Evolutionary conservation across 345 rosid species (phyloP).

Genomic region (Rhizophora apiculata): DNA sequence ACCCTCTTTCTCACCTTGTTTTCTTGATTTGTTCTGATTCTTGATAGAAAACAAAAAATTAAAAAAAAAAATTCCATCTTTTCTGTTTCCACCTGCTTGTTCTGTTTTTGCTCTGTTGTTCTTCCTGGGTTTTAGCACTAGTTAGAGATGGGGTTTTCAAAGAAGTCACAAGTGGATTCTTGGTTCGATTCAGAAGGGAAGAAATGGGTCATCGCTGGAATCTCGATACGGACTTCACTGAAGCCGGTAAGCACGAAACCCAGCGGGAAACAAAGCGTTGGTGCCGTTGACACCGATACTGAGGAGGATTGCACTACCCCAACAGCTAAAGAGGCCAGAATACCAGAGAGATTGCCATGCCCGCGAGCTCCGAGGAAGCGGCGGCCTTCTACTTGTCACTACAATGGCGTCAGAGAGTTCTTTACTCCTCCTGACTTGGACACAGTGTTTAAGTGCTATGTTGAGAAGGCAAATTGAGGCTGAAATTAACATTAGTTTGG

Average conservation of each 20-base stretch:
- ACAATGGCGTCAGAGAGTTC: conserved; percentile 59
- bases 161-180: conserved; percentile 56
- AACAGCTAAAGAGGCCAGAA: conserved; percentile 68
- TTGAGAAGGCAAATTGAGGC: conserved; percentile 48
- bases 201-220: conserved; percentile 81
- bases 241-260: conserved; percentile 65
- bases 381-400: conserved; percentile 54
- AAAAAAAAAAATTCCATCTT: not conserved
- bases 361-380: conserved; percentile 87
- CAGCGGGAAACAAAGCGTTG: conserved; percentile 33
- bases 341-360: conserved; percentile 63
- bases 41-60: not conserved
- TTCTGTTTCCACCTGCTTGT: not conserved
- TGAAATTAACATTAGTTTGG: conserved; percentile 7
- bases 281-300: conserved; percentile 26
- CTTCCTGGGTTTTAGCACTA: not conserved
- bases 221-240: conserved; percentile 50
- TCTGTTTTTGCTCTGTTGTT: conserved; percentile 16
- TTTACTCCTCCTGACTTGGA: conserved; percentile 83
- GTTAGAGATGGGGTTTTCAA: conserved; percentile 63
- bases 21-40: conserved; percentile 28
- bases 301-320: conserved; percentile 68
- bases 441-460: conserved; percentile 62
- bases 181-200: conserved; percentile 55
- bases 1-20: not conserved